phyloP scores from a whole-genome alignment of 2,329 filamentous ascomycete species.

The Xylaria hypoxylon region DNA sequence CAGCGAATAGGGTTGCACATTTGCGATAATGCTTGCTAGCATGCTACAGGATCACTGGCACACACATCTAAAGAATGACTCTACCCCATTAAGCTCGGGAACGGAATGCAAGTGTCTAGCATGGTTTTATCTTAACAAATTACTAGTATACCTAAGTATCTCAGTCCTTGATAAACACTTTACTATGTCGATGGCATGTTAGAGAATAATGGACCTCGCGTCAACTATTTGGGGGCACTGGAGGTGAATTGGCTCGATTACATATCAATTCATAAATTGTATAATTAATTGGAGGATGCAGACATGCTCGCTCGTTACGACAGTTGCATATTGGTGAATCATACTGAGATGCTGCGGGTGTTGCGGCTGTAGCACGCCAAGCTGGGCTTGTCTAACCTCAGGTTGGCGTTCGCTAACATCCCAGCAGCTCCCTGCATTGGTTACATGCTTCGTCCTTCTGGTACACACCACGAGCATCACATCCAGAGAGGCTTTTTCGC shows the following conservation, averaged over 20 bases:
- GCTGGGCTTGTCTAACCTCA: slow-evolving; percentile 13
- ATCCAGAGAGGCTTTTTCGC: not conserved
- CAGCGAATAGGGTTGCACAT: not conserved
- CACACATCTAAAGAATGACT: not conserved
- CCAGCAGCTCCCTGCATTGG: slow-evolving; percentile 4
- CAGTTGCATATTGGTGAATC: not conserved
- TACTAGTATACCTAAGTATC: not conserved
- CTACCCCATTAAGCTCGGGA: not conserved
- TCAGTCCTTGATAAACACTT: not conserved
- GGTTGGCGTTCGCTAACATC: slow-evolving; percentile 6
- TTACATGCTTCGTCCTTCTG: slow-evolving; percentile 30
- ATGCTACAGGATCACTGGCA: not conserved
- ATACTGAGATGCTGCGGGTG: not conserved
- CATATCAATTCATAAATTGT: not conserved
- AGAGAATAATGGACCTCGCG: not conserved
- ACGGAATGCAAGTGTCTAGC: not conserved
- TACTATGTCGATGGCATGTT: too few relatives aligned
- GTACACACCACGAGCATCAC: not conserved
- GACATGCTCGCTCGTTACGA: not conserved
- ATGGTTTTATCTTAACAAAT: not conserved
- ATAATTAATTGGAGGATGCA: not conserved
- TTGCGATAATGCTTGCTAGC: slow-evolving; percentile 6
- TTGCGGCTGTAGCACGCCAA: slow-evolving; percentile 19
- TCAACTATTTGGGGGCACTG: not conserved
- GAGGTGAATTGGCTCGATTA: not conserved